Evolutionary conservation across 2,329 filamentous ascomycete genomes (phyloP).

Genomic region (Claviceps sp.): DNA sequence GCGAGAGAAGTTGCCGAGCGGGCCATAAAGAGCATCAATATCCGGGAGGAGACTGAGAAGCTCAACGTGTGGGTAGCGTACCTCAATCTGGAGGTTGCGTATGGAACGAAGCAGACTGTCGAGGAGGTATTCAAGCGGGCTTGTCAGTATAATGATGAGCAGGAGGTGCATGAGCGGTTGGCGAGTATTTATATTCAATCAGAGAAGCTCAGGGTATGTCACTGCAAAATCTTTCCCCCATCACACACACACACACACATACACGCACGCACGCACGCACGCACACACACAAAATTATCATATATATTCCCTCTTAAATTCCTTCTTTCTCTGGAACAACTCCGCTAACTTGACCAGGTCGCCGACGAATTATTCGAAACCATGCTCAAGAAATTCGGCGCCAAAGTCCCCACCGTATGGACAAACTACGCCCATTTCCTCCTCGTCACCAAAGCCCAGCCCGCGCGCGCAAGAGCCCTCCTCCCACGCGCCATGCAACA

Average conservation of each 20-base stretch:
- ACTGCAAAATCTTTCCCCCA: conserved; percentile 12
- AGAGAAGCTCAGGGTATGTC: conserved; percentile 63
- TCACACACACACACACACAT: neutral
- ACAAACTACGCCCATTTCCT: conserved; percentile 92
- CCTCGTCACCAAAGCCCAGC: conserved; percentile 55
- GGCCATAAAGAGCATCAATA: conserved; percentile 80
- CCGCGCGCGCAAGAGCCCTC: conserved; percentile 64
- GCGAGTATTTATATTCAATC: conserved; percentile 93
- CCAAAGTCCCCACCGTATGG: conserved; percentile 69
- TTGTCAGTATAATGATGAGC: conserved; percentile 83
- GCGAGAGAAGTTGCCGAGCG: conserved; percentile 83
- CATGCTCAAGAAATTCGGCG: conserved; percentile 81
- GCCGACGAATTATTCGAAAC: conserved; percentile 78
- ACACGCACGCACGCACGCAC: neutral
- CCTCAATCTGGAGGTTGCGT: conserved; percentile 86
- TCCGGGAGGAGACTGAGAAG: conserved; percentile 83
- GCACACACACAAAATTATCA: neutral
- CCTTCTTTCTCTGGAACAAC: neutral
- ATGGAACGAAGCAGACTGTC: conserved; percentile 68
- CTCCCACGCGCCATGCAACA: conserved; percentile 76
- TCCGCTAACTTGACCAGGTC: conserved; percentile 39
- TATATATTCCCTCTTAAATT: neutral
- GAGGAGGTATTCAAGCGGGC: conserved; percentile 84
- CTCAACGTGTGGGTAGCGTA: conserved; percentile 90
- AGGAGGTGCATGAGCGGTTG: conserved; percentile 78